phyloP scores from a whole-genome alignment of 2,329 filamentous ascomycete species.

The Penicillium vulpinum region DNA sequence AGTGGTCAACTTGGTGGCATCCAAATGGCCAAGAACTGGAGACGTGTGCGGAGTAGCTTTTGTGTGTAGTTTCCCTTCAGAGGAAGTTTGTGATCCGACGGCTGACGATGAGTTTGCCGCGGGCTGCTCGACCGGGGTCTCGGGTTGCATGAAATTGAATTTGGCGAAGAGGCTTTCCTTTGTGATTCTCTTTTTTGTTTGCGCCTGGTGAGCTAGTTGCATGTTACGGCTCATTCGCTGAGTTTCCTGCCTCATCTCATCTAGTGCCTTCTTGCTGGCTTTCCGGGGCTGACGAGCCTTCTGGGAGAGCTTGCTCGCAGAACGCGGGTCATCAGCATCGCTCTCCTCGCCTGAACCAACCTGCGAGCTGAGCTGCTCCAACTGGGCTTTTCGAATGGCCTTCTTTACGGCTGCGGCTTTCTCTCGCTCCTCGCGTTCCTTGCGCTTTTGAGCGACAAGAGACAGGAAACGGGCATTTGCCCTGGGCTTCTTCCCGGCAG shows the following conservation, averaged over 20 bases:
- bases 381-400: conserved; percentile 34
- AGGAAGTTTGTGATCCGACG: conserved; percentile 54
- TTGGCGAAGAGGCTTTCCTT: conserved; percentile 78
- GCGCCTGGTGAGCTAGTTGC: conserved; percentile 86
- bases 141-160: conserved; percentile 69
- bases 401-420: conserved; percentile 51
- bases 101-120: conserved; percentile 39
- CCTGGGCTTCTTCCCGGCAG: conserved; percentile 26
- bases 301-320: conserved; percentile 68
- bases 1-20: conserved; percentile 9
- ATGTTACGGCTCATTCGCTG: conserved; percentile 87
- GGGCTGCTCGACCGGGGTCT: conserved; percentile 25
- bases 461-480: conserved; percentile 66
- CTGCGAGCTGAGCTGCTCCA: conserved; percentile 39
- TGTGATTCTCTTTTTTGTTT: conserved; percentile 86
- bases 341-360: conserved; percentile 54
- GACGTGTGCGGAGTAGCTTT: conserved; percentile 73
- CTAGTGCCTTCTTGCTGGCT: conserved; percentile 89
- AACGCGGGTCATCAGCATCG: conserved; percentile 62
- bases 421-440: conserved; percentile 68
- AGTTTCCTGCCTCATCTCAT: conserved; percentile 93
- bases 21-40: conserved; percentile 39
- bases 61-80: conserved; percentile 41
- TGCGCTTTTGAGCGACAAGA: conserved; percentile 70
- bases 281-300: conserved; percentile 69